A percentile compares a stretch with the other conserved stretches of the same genome.
These are phyloP conservation scores for Blastobotrys attinorum DNA, from an alignment of 805 yeast species.

Conservation along the genomic window DNA sequence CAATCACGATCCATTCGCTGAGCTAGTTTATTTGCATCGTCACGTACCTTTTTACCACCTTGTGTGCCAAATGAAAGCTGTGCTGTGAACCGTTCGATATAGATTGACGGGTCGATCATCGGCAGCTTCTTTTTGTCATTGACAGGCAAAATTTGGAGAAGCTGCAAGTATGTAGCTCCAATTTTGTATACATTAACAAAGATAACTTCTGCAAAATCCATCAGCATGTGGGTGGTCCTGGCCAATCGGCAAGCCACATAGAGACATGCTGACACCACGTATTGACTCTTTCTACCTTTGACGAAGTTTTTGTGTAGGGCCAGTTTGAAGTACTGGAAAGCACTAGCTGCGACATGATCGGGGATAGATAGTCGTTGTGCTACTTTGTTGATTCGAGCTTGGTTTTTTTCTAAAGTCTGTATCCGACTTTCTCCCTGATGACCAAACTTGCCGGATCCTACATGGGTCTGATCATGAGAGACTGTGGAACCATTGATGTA, in stretches of 20 bases:
- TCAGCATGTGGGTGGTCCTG: slow-evolving; percentile 88
- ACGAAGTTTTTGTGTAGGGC: slow-evolving; percentile 87
- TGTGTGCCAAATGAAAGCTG: slow-evolving; percentile 72
- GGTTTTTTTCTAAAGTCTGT: slow-evolving; percentile 81
- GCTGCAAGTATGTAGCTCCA: slow-evolving; percentile 90
- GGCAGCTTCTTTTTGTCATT: slow-evolving; percentile 75
- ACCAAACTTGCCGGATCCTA: slow-evolving; percentile 52
- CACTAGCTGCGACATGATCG: slow-evolving; percentile 78
- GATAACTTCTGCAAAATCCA: slow-evolving; percentile 84
- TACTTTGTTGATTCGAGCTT: slow-evolving; percentile 65
- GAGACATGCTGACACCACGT: slow-evolving; percentile 90
- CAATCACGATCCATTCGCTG: slow-evolving; percentile 90
- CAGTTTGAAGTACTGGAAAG: slow-evolving; percentile 79
- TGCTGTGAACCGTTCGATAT: slow-evolving; percentile 90
- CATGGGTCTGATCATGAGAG: slow-evolving; percentile 68
- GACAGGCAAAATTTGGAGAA: slow-evolving; percentile 81
- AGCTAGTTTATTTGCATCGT: slow-evolving; percentile 81
- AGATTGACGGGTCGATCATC: slow-evolving; percentile 87
- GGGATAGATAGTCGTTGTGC: slow-evolving; percentile 75
- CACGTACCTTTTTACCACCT: slow-evolving; percentile 54
- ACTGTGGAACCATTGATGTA: slow-evolving; percentile 92
- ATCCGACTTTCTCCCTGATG: slow-evolving; percentile 64
- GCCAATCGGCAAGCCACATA: slow-evolving; percentile 92
- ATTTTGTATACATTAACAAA: slow-evolving; percentile 89
- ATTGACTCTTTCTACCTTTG: slow-evolving; percentile 94